Evolutionary conservation across 2,329 filamentous ascomycete genomes (phyloP).

Genomic region (Westerdykella sp.): DNA sequence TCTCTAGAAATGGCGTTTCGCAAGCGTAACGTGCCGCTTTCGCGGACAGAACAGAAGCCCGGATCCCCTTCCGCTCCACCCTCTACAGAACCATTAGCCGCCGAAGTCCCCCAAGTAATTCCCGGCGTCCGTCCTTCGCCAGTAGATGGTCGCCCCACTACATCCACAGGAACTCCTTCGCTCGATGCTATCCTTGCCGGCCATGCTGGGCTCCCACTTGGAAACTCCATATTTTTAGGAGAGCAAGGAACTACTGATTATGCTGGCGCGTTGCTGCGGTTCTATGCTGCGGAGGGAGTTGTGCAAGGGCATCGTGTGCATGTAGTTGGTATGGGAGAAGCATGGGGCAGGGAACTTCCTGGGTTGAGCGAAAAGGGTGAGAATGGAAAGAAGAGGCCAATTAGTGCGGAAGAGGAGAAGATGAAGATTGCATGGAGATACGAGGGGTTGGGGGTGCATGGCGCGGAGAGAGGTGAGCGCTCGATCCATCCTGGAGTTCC

Average conservation of each 20-base stretch:
- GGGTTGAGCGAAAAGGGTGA: constrained; percentile 53
- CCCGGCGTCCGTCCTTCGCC: constrained; percentile 72
- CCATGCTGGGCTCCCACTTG: constrained; percentile 76
- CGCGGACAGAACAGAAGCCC: constrained; percentile 28
- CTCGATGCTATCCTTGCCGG: constrained; percentile 80
- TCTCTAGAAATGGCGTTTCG: constrained; percentile 55
- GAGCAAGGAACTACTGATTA: constrained; percentile 95
- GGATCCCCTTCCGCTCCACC: constrained; percentile 7
- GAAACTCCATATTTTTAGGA: constrained; percentile 72
- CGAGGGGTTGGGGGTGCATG: constrained; percentile 70
- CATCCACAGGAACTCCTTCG: constrained; percentile 82
- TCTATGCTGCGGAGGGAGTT: constrained; percentile 88
- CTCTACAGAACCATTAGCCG: constrained; percentile 2
- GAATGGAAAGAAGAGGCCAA: constrained; percentile 14
- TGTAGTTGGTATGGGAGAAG: constrained; percentile 70
- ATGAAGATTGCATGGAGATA: constrained; percentile 99
- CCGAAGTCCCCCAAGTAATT: constrained; percentile 10
- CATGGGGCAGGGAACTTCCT: constrained; percentile 79
- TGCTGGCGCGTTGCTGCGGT: constrained; percentile 72
- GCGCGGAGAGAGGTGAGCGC: constrained; percentile 57
- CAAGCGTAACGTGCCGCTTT: constrained; percentile 58
- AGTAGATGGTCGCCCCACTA: constrained; percentile 78
- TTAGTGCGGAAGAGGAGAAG: constrained; percentile 50
- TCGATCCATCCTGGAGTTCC: too few species aligned
- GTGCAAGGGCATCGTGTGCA: constrained; percentile 87